phyloP scores from a whole-genome alignment of 768 basidiomycete species.

The Leccinum rimulosum region DNA sequence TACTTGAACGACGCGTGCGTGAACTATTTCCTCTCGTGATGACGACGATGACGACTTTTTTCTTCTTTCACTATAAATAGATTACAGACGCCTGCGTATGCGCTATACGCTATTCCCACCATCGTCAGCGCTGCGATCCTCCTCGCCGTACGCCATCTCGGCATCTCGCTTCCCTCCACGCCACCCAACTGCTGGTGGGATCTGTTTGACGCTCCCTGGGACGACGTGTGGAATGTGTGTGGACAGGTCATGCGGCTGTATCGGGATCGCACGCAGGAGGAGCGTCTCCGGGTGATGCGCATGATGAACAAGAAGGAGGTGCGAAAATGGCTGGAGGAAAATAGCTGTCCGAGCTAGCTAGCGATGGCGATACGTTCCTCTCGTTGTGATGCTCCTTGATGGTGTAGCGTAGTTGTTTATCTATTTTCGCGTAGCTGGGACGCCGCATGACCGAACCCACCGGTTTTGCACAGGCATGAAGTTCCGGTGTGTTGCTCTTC shows the following conservation, averaged over 20 bases:
- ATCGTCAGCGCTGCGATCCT: constrained; percentile 90
- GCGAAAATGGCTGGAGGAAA: constrained; percentile 76
- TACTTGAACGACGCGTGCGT: constrained; percentile 95
- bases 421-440: neutral
- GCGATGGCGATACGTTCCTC: neutral
- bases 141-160: constrained; percentile 69
- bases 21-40: neutral
- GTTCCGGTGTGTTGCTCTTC: neutral
- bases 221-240: constrained; percentile 83
- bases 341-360: constrained; percentile 14
- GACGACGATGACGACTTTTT: neutral
- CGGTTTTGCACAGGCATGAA: neutral
- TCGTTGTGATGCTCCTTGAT: neutral
- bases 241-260: constrained; percentile 86
- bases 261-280: constrained; percentile 44
- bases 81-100: constrained; percentile 90
- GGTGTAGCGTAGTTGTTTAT: neutral
- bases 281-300: constrained; percentile 47
- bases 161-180: constrained; percentile 68
- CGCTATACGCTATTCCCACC: constrained; percentile 82
- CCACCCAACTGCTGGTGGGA: constrained; percentile 87
- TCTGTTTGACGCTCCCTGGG: constrained; percentile 88
- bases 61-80: constrained; percentile 25
- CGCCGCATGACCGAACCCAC: neutral
- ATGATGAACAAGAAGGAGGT: constrained; percentile 78